Evolutionary conservation across 805 yeast genomes (phyloP).

Genomic region (Teunomyces tritomae): DNA sequence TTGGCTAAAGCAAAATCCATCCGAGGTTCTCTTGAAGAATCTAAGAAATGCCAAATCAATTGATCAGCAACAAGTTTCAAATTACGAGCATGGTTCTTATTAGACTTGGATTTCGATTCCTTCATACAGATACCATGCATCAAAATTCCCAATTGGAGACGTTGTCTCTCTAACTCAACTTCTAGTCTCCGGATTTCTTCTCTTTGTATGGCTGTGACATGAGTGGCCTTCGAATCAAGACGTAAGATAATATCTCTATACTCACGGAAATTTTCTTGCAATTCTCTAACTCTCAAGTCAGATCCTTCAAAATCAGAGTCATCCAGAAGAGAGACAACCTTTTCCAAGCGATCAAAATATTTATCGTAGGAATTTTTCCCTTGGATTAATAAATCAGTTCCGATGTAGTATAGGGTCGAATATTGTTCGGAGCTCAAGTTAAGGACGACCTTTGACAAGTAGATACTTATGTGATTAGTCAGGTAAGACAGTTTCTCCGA

Average conservation of each 20-base stretch:
- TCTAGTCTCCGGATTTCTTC: slow-evolving; percentile 22
- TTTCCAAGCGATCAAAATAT: slow-evolving; percentile 39
- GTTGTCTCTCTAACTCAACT: slow-evolving; percentile 31
- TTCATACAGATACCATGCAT: slow-evolving; percentile 30
- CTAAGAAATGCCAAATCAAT: slow-evolving; percentile 67
- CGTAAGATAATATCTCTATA: slow-evolving; percentile 36
- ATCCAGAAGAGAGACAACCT: slow-evolving; percentile 36
- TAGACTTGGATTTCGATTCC: slow-evolving; percentile 17
- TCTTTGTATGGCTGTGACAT: slow-evolving; percentile 18
- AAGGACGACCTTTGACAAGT: slow-evolving; percentile 37
- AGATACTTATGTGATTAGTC: slow-evolving; percentile 30
- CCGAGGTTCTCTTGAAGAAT: slow-evolving; percentile 58
- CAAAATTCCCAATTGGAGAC: slow-evolving; percentile 32
- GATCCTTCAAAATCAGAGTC: slow-evolving; percentile 34
- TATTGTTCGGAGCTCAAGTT: slow-evolving; percentile 40
- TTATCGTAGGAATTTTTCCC: slow-evolving; percentile 24
- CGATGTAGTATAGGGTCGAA: slow-evolving; percentile 31
- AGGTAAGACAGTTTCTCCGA: slow-evolving; percentile 22
- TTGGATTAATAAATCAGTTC: slow-evolving; percentile 35
- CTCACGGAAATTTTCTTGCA: slow-evolving; percentile 31
- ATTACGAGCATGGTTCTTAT: slow-evolving; percentile 18
- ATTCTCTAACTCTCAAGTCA: slow-evolving; percentile 24
- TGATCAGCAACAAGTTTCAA: slow-evolving; percentile 53
- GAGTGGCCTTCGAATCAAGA: slow-evolving; percentile 33
- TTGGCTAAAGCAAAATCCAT: slow-evolving; percentile 66